Evolutionary conservation across 2,329 filamentous ascomycete genomes (phyloP).

Genomic region (Aspergillus aculeatus): DNA sequence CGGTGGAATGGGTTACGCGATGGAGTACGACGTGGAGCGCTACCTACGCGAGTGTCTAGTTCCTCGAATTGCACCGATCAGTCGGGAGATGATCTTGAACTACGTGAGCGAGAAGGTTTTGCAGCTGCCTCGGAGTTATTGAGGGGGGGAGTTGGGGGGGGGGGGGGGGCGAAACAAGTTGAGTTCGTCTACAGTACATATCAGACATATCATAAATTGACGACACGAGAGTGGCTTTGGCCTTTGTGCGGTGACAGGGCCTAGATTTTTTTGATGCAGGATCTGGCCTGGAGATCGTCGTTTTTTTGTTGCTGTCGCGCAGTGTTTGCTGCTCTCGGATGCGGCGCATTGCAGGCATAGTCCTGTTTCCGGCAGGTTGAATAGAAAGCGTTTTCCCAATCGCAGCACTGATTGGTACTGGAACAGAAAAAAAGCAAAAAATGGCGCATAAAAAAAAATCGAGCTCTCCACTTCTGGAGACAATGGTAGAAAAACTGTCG

Average conservation of each 20-base stretch:
- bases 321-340: background rate
- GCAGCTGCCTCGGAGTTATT: constrained; percentile 45
- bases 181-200: background rate
- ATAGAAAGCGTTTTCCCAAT: too few relatives aligned
- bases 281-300: background rate
- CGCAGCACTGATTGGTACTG: background rate
- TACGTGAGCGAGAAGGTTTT: constrained; percentile 48
- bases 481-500: background rate
- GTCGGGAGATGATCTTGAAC: constrained; percentile 51
- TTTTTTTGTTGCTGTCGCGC: background rate
- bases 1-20: constrained; percentile 64
- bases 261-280: background rate
- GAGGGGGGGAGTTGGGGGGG: constrained; percentile 15
- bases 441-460: background rate
- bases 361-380: background rate
- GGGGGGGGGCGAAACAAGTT: background rate
- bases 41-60: constrained; percentile 61
- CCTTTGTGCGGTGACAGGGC: background rate
- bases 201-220: background rate
- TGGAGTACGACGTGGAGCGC: constrained; percentile 62
- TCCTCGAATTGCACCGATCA: constrained; percentile 60
- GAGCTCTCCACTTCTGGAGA: background rate
- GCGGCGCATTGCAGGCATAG: background rate
- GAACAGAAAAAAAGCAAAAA: background rate
- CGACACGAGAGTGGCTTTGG: background rate